These are phyloP conservation scores for Cavenderia fasciculata DNA, from an alignment of 78 protist genomes.

Conservation along the genomic window DNA sequence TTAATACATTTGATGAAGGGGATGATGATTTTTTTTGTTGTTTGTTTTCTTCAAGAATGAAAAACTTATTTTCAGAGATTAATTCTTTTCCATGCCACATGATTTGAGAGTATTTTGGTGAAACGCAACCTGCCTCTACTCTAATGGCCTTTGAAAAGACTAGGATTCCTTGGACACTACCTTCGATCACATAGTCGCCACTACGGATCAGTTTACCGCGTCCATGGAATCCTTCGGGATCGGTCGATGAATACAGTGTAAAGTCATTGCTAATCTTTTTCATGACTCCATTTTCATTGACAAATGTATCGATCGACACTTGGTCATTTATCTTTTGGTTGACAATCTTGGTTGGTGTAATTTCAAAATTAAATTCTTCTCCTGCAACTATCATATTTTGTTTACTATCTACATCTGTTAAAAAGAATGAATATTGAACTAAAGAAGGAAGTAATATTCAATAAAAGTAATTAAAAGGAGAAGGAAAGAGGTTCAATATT, in stretches of 20 bases:
- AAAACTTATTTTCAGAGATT: constrained; percentile 52
- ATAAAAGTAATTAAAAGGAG: not conserved
- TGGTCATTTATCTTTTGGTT: constrained; percentile 25
- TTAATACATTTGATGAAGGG: too few relatives aligned
- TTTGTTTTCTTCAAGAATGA: too few relatives aligned
- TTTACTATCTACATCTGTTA: not conserved
- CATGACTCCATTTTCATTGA: constrained; percentile 32
- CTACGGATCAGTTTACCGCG: constrained; percentile 35
- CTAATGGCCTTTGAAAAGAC: constrained; percentile 2
- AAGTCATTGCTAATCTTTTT: constrained; percentile 30
- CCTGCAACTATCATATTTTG: constrained; percentile 13
- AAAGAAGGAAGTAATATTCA: not conserved
- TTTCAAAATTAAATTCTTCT: constrained; percentile 19
- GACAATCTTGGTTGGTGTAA: not conserved
- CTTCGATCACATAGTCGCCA: constrained; percentile 55
- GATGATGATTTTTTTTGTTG: too few relatives aligned
- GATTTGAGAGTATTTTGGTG: constrained; percentile 28
- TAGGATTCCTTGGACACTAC: not conserved
- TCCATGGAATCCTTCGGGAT: not conserved
- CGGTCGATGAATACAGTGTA: not conserved
- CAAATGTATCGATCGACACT: constrained; percentile 17
- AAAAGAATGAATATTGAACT: not conserved
- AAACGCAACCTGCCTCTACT: constrained; percentile 19
- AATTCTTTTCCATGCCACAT: constrained; percentile 72
- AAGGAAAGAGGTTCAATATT: too few relatives aligned